Evolutionary conservation across 345 rosid genomes (phyloP).

Genomic region (Acer campestre): DNA sequence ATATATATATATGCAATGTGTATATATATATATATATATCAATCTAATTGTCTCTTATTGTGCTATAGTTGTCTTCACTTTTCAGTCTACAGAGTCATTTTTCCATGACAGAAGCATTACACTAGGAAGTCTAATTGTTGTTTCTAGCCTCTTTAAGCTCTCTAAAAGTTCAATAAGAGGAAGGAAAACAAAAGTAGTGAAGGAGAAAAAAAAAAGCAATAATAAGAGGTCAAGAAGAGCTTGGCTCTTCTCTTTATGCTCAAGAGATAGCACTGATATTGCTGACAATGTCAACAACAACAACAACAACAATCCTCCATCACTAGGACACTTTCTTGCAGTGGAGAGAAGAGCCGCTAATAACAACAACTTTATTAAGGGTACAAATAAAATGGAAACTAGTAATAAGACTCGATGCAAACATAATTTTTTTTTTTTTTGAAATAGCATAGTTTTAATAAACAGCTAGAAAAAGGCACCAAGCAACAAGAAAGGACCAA

Average conservation of each 20-base stretch:
- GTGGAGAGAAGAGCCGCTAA: constrained; percentile 51
- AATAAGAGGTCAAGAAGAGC: constrained; percentile 29
- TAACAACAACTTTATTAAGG: not conserved
- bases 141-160: constrained; percentile 48
- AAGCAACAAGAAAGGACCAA: too few species aligned
- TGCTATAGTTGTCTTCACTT: constrained; percentile 35
- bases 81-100: constrained; percentile 71
- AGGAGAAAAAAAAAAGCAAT: constrained; percentile 24
- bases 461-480: too few species aligned
- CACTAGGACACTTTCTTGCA: constrained; percentile 53
- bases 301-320: constrained; percentile 25
- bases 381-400: too few species aligned
- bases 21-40: too few species aligned
- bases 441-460: too few species aligned
- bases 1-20: too few species aligned
- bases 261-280: constrained; percentile 39
- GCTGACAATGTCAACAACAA: constrained; percentile 22
- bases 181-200: constrained; percentile 33
- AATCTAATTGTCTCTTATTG: too few species aligned
- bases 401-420: too few species aligned
- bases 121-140: constrained; percentile 68
- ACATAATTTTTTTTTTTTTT: too few species aligned
- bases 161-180: constrained; percentile 51
- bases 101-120: constrained; percentile 69
- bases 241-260: constrained; percentile 58